Evolutionary conservation across 495 filamentous ascomycete species (phyloP).

Genomic region (Beverwykella pulmonaria): DNA sequence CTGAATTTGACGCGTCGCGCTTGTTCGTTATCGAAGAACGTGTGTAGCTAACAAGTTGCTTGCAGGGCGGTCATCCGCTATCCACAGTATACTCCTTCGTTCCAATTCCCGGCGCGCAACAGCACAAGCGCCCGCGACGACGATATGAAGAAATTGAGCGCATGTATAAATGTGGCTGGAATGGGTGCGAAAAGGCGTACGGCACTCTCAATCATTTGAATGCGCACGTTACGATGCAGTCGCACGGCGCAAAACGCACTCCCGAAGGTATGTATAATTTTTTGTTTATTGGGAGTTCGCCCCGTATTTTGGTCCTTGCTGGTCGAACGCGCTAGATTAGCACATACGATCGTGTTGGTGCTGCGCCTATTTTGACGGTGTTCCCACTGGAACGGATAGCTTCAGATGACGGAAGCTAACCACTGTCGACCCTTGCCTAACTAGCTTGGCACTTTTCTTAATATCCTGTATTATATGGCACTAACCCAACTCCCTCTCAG

Average conservation of each 20-base stretch:
- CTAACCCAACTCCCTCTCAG: constrained; percentile 54
- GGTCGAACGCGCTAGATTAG: constrained; percentile 27
- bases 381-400: constrained; percentile 41
- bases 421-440: constrained; percentile 36
- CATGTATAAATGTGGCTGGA: constrained; percentile 99
- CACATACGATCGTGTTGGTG: constrained; percentile 36
- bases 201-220: constrained; percentile 96
- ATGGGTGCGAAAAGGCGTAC: constrained; percentile 97
- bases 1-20: background rate
- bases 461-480: constrained; percentile 20
- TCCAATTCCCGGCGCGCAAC: constrained; percentile 93
- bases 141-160: constrained; percentile 98
- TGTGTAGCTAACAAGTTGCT: background rate
- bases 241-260: constrained; percentile 86
- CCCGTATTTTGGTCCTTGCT: constrained; percentile 5
- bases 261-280: constrained; percentile 78
- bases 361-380: constrained; percentile 39
- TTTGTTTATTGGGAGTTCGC: background rate
- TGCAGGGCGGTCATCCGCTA: constrained; percentile 55
- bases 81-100: constrained; percentile 91
- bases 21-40: background rate
- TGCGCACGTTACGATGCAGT: constrained; percentile 98
- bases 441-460: constrained; percentile 36
- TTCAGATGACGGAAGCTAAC: constrained; percentile 38
- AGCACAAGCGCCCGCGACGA: constrained; percentile 93